These are phyloP conservation scores for Gaeumannomyces sp. DNA, from an alignment of 2,329 filamentous ascomycete species.

Conservation along the genomic window DNA sequence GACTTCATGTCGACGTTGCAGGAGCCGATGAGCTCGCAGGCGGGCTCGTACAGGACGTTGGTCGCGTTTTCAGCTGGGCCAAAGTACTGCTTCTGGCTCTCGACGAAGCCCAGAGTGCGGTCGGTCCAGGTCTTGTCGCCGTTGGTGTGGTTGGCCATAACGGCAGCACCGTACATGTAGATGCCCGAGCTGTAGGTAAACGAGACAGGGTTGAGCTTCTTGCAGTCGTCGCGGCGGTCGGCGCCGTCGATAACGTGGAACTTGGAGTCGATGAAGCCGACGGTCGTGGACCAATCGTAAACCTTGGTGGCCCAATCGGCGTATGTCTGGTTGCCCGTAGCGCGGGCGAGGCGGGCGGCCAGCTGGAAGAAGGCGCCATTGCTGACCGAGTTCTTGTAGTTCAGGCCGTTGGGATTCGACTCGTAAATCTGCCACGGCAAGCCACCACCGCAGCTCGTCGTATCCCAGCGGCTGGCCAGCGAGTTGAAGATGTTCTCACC, in stretches of 20 bases:
- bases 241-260: slow-evolving; percentile 59
- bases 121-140: slow-evolving; percentile 43
- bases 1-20: slow-evolving; percentile 61
- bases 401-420: slow-evolving; percentile 65
- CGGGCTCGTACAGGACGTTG: slow-evolving; percentile 58
- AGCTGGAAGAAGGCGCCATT: slow-evolving; percentile 83
- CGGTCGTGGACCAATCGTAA: slow-evolving; percentile 57
- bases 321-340: slow-evolving; percentile 61
- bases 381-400: slow-evolving; percentile 77
- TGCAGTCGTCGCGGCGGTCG: slow-evolving; percentile 48
- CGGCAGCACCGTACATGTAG: slow-evolving; percentile 58
- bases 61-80: slow-evolving; percentile 43
- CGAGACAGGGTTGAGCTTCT: slow-evolving; percentile 42
- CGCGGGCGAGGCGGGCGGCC: slow-evolving; percentile 65
- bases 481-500: slow-evolving; percentile 67
- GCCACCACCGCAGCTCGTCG: slow-evolving; percentile 60
- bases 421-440: slow-evolving; percentile 77
- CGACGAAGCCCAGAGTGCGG: slow-evolving; percentile 45
- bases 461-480: slow-evolving; percentile 66
- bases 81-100: slow-evolving; percentile 48
- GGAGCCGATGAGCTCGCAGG: slow-evolving; percentile 51
- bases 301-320: slow-evolving; percentile 58
- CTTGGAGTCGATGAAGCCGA: slow-evolving; percentile 50
- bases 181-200: slow-evolving; percentile 64
- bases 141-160: slow-evolving; percentile 56